Evolutionary conservation across 768 basidiomycete genomes (phyloP).

Genomic region (Kwoniella bestiolae): DNA sequence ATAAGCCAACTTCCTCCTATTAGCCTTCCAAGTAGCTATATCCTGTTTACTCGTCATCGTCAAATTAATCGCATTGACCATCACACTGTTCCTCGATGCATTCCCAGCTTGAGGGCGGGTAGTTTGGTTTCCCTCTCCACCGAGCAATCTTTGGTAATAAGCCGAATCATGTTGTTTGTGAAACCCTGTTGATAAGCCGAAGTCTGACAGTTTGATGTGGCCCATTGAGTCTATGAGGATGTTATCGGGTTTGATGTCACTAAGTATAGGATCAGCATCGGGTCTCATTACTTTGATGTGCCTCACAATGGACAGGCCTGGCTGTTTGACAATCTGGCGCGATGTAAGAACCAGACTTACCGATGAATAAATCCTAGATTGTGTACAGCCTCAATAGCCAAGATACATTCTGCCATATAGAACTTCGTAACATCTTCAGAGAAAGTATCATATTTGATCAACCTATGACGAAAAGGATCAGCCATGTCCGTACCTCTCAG

Average conservation of each 20-base stretch:
- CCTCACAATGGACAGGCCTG: too few relatives aligned
- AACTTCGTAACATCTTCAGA: slow-evolving; percentile 97
- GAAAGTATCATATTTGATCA: slow-evolving; percentile 99
- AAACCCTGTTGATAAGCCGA: slow-evolving; percentile 98
- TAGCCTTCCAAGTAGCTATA: slow-evolving; percentile 99
- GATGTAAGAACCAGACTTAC: slow-evolving; percentile 60
- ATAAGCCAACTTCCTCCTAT: slow-evolving; percentile 93
- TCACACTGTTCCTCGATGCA: slow-evolving; percentile 82
- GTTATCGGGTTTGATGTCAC: slow-evolving; percentile 99
- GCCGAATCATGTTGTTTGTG: slow-evolving; percentile 96
- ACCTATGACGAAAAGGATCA: slow-evolving; percentile 47
- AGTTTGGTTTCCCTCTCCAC: slow-evolving; percentile 64
- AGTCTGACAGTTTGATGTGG: slow-evolving; percentile 97
- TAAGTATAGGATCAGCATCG: slow-evolving; percentile 53
- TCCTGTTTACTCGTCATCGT: slow-evolving; percentile 83
- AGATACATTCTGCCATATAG: slow-evolving; percentile 97
- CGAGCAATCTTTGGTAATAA: slow-evolving; percentile 89
- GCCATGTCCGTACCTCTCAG: too few relatives aligned
- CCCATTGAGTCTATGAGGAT: slow-evolving; percentile 97
- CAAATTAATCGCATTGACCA: slow-evolving; percentile 95
- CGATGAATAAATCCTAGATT: slow-evolving; percentile 96
- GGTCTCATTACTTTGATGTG: too few relatives aligned
- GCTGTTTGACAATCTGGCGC: too few relatives aligned
- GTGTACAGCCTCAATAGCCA: slow-evolving; percentile 97
- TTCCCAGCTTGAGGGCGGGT: slow-evolving; percentile 46